Evolutionary conservation across 1,139 yeast genomes (phyloP), one percentile per base, ranked within the genome.

Genomic region (Candida albicans): DNA sequence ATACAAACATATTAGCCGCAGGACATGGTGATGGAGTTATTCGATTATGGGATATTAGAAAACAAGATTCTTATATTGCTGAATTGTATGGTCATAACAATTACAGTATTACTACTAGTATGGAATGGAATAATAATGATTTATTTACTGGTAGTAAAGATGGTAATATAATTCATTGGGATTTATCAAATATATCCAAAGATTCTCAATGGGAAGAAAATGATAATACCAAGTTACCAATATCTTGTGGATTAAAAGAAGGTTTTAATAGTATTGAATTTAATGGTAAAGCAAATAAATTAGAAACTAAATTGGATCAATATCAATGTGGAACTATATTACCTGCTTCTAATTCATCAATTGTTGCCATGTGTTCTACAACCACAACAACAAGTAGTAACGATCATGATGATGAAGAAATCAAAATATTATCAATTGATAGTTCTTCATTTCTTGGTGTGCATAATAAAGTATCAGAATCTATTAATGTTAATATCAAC

Each of bases 81-180:
- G 66, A 68, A 31, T 65, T 86, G 33, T 59, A 65, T 6, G 88
- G 88, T 1, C 90, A 84, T 56, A 61, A 68, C 8, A 83, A 79
- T 47, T 55, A 52, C 38, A 34, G 12, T 12, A 70, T 86, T 12
- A 77, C 81, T 12, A 67, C 81, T 12, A 67, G 81, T 22, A 58
- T 87, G 28, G 81, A 81, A 52, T 87, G 95, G 95, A 66, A 73
- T 44, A 65, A 71, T 9, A 67, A 73, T 30, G 84, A 81, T 54
- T 58, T 87, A 35, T 81, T 82, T 57, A 73, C 86, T 1, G 87
- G 88, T 5, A 82, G 87, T 2, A 68, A 72, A 48, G 93, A 87
- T 57, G 95, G 95, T 2, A 80, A 78, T 47, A 77, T 87, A 12
- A 71, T 85, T 11, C 85, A 83, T 52, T 87, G 95, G 95, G 84